Conservation (phyloP, 345 rosid species). For the Abelmoschus esculentus region DNA sequence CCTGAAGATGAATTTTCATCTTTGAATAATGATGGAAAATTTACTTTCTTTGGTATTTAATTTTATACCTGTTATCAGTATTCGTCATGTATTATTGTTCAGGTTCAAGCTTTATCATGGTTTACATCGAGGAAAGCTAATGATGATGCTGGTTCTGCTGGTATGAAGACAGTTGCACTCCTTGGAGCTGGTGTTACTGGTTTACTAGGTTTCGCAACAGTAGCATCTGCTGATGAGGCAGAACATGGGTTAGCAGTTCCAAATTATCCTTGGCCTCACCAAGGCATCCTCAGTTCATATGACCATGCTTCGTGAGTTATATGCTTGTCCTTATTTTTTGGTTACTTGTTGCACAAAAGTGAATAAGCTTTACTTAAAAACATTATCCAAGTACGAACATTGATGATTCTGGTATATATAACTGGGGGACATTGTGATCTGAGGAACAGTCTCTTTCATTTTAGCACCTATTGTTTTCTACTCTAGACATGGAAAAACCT, state of each 20-base stretch:
- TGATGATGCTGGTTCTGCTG: not conserved
- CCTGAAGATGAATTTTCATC: not conserved
- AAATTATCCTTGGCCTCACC: not conserved
- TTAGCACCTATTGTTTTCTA: not conserved
- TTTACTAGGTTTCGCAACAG: not conserved
- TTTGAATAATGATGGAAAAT: not conserved
- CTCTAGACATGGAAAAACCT: not conserved
- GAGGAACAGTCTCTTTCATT: not conserved
- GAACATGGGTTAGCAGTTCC: not conserved
- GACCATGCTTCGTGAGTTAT: not conserved
- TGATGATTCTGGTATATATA: not conserved
- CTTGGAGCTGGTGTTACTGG: not conserved
- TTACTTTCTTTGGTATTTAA: not conserved
- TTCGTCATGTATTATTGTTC: not conserved
- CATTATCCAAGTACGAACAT: not conserved
- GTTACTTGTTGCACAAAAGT: not conserved
- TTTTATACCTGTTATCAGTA: not conserved
- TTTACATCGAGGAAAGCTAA: not conserved
- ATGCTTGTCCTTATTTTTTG: conserved; percentile 3
- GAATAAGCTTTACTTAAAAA: not conserved
- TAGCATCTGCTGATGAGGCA: not conserved
- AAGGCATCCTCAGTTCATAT: not conserved
- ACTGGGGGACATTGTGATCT: not conserved
- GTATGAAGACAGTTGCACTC: not conserved
- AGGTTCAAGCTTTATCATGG: not conserved